Evolutionary conservation across 257 asterid genomes (phyloP), one percentile per base, ranked within the genome.

Genomic region (Jaltomata sinuosa): DNA sequence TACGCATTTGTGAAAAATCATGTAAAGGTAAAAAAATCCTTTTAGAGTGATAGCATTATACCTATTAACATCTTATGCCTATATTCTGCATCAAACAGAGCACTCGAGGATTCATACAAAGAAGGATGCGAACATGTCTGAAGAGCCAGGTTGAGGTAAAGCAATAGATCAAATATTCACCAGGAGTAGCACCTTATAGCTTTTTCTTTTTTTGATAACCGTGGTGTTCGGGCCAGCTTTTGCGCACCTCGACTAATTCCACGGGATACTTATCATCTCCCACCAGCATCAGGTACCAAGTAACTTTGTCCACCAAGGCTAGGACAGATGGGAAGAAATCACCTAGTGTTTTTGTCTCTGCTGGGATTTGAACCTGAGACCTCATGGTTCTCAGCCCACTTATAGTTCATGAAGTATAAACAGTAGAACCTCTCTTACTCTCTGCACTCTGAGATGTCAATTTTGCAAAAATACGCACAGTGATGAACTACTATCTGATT

Each of bases 91-190:
- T 83, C 22, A 88, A 85, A 84, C 97, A 96, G 98, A 92, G 94
- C 83, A 92, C 93, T 8, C 87, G 96, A 90, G 91, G 98, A 27
- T 96, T 91, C 85, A 91, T 94, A 82, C 98, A 94, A 36, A 88
- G 98, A 85, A 88, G 94, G 87, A 94, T 96, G 99, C 92, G 97
- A 87, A 91, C 79, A 52, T 92, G 97, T 25, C 90, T 93, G 77
- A 92, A 90, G 49, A 88, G 85, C 87, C 83, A 93, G 91, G 94
- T 91, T 85, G 91, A 92, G 98, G 99, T 96, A 88, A 32, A 21
- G 16, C 40, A 67, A 85, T 82, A 77, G 21, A 76, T 84, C 83
- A 32, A 67, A 36, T 42, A 57, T 78, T 50, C 57, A 53, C 40
- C 49, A 34, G 27, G 77, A 68, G 72, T 29, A 29, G 72, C 72